Conservation (phyloP, 176 grass and related monocot genomes). For the Saccharum officinarum region DNA sequence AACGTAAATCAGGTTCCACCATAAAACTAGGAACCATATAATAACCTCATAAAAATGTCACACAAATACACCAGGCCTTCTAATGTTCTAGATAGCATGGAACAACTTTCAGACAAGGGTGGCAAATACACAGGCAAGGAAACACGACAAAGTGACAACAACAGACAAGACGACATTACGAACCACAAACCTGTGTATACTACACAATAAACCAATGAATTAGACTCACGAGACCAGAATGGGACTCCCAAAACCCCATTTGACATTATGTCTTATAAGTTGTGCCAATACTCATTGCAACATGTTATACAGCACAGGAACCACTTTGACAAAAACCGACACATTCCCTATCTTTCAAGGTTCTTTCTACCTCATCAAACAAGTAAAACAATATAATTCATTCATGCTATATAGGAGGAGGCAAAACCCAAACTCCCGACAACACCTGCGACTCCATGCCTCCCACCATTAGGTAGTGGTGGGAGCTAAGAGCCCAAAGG, state of each 20-base stretch:
- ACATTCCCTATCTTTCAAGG: slow-evolving; percentile 52
- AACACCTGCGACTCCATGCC: slow-evolving; percentile 45
- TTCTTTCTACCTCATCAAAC: slow-evolving; percentile 53
- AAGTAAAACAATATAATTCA: slow-evolving; percentile 48
- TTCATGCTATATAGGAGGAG: slow-evolving; percentile 61
- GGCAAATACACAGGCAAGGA: neutral
- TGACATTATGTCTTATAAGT: slow-evolving; percentile 55
- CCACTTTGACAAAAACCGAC: slow-evolving; percentile 38
- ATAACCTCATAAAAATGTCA: neutral
- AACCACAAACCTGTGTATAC: neutral
- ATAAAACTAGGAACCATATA: slow-evolving; percentile 31
- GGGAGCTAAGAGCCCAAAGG: slow-evolving; percentile 39
- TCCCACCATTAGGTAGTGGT: slow-evolving; percentile 18
- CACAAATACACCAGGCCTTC: neutral
- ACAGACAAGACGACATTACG: neutral
- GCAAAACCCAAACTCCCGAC: slow-evolving; percentile 50
- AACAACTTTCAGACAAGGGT: neutral
- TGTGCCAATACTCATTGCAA: slow-evolving; percentile 39
- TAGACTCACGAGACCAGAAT: slow-evolving; percentile 33
- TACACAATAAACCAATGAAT: slow-evolving; percentile 43
- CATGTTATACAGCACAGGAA: slow-evolving; percentile 54
- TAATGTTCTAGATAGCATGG: neutral
- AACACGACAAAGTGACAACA: neutral
- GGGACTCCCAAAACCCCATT: slow-evolving; percentile 49
- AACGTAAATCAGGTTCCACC: neutral